These are phyloP conservation scores for Mortierella sp. DNA, from an alignment of 371 early-diverging fungal species.

Conservation along the genomic window DNA sequence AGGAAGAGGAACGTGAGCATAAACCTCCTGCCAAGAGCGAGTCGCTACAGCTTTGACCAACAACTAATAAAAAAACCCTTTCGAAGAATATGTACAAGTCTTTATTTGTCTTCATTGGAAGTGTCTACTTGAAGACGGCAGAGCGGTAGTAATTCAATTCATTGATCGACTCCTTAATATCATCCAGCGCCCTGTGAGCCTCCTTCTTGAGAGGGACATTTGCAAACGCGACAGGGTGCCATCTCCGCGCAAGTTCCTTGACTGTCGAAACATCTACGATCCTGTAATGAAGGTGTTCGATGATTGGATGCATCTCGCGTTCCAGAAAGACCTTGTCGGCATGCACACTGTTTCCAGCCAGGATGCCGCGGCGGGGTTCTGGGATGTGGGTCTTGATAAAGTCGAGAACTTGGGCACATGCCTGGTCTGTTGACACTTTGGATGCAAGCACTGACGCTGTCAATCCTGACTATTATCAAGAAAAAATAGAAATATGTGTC, in stretches of 20 bases:
- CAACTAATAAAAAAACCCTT: not conserved
- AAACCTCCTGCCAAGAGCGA: not conserved
- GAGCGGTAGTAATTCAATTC: slow-evolving; percentile 85
- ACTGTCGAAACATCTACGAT: slow-evolving; percentile 93
- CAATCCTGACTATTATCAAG: slow-evolving; percentile 78
- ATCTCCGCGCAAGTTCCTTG: slow-evolving; percentile 88
- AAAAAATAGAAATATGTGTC: not conserved
- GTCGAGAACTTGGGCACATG: slow-evolving; percentile 77
- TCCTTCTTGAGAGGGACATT: slow-evolving; percentile 67
- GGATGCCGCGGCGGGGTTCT: slow-evolving; percentile 69
- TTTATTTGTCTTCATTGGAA: not conserved
- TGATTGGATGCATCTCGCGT: slow-evolving; percentile 86
- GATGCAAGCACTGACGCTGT: slow-evolving; percentile 85
- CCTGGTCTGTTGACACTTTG: slow-evolving; percentile 74
- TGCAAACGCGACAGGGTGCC: slow-evolving; percentile 69
- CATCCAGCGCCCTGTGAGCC: slow-evolving; percentile 83
- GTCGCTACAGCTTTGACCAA: not conserved
- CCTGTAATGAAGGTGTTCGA: slow-evolving; percentile 88
- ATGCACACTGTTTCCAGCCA: slow-evolving; percentile 97
- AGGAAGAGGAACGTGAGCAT: not conserved
- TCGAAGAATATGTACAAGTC: not conserved
- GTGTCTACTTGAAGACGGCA: slow-evolving; percentile 61
- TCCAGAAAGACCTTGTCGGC: slow-evolving; percentile 87
- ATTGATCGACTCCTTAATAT: slow-evolving; percentile 91
- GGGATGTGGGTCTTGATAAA: slow-evolving; percentile 82